These are phyloP conservation scores for Oryza meridionalis DNA, from an alignment of 176 grass and related monocot species.

Conservation along the genomic window DNA sequence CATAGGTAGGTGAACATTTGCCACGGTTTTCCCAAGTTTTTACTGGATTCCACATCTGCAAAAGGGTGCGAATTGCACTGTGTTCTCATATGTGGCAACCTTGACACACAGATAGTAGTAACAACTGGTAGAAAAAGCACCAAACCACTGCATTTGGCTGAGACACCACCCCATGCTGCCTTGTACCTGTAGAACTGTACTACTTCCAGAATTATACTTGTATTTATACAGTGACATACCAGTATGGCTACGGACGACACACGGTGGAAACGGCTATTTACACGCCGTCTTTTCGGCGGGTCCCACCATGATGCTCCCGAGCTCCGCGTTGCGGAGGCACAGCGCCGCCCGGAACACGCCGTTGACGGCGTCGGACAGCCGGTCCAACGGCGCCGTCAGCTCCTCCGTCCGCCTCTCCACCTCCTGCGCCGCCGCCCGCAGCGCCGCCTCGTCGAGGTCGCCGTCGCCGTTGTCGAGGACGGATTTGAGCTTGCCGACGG, in stretches of 20 bases:
- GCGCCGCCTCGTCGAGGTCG: constrained; percentile 25
- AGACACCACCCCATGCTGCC: background rate
- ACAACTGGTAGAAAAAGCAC: background rate
- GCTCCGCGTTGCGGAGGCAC: constrained; percentile 60
- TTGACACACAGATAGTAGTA: constrained; percentile 3
- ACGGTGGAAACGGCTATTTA: constrained; percentile 32
- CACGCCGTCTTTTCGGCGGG: constrained; percentile 25
- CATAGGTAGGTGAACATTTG: background rate
- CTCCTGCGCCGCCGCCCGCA: constrained; percentile 29
- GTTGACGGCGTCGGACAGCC: constrained; percentile 57
- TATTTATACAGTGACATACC: background rate
- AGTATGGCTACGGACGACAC: background rate
- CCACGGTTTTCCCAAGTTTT: constrained; percentile 10
- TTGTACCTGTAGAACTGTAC: background rate
- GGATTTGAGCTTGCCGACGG: constrained; percentile 38
- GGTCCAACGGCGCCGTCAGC: constrained; percentile 54
- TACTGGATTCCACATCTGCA: constrained; percentile 27
- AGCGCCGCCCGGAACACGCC: constrained; percentile 70
- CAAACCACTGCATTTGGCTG: background rate
- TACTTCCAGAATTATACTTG: background rate
- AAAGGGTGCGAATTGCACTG: constrained; percentile 30
- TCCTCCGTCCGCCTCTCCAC: constrained; percentile 65
- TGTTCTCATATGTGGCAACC: constrained; percentile 6
- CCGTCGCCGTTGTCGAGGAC: constrained; percentile 24
- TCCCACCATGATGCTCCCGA: constrained; percentile 48